Conservation (phyloP, 2,329 filamentous ascomycete genomes). For the Fusarium nygamai region DNA sequence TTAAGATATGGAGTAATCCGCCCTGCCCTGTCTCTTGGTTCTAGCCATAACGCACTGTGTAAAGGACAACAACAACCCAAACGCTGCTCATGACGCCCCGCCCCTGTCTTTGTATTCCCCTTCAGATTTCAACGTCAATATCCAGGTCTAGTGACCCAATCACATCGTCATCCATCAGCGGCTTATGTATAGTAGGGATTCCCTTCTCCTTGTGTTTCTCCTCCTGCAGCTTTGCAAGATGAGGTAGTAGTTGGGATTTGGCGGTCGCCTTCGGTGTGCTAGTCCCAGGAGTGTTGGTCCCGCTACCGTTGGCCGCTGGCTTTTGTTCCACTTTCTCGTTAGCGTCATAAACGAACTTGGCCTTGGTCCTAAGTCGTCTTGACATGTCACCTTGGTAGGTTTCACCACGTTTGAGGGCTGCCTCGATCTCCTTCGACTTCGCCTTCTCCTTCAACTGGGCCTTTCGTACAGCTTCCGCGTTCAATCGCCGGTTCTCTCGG, state of each 20-base stretch:
- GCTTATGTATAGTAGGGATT: constrained; percentile 76
- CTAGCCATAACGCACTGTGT: constrained; percentile 6
- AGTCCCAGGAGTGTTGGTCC: constrained; percentile 62
- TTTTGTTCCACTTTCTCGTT: constrained; percentile 61
- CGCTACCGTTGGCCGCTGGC: constrained; percentile 60
- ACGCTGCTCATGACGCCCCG: constrained; percentile 14
- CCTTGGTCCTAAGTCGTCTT: constrained; percentile 71
- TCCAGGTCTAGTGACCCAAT: constrained; percentile 90
- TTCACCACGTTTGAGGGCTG: constrained; percentile 71
- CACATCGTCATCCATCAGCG: constrained; percentile 90
- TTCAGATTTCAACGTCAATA: constrained; percentile 87
- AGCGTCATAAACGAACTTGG: constrained; percentile 74
- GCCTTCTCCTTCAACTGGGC: constrained; percentile 86
- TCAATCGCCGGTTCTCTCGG: constrained; percentile 81
- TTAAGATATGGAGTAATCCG: constrained; percentile 7
- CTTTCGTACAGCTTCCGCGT: constrained; percentile 89
- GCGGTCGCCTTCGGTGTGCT: constrained; percentile 61
- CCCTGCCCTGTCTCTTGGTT: constrained; percentile 6
- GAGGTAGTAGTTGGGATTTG: constrained; percentile 57
- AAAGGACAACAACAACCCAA: not conserved
- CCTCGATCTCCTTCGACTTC: constrained; percentile 67
- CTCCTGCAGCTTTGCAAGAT: constrained; percentile 64
- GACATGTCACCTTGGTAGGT: constrained; percentile 66
- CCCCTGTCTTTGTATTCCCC: not conserved
- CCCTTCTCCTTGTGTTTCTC: constrained; percentile 66